Evolutionary conservation across 1,139 yeast genomes (phyloP), one percentile per base, ranked within the genome.

Genomic region (Insectozyma bohioensis): DNA sequence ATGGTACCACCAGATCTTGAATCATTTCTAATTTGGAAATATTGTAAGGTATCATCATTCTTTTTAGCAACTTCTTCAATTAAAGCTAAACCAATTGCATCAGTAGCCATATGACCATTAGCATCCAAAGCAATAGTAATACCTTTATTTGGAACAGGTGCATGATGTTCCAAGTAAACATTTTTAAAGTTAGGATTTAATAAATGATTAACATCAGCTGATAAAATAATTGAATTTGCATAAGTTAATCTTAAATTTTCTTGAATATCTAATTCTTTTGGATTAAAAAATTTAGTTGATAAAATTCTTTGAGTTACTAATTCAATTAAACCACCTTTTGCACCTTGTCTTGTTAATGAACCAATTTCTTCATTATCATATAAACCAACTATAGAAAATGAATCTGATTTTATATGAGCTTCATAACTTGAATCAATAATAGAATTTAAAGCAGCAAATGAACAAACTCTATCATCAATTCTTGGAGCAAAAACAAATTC

Each of bases 181-280:
- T 47, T 44, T 13, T 47, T 36, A 39, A 66, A 69, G 45, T 68
- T 68, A n/a, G 75, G 75, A 42, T 69, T 69, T 23, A 67, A 45
- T 14, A 66, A 61, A 42, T 69, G 75, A n/a, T 63, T 68, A 12
- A 69, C 74, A 40, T 69, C 75, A 1, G 74, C 71, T 0, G 73
- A 67, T 26, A 69, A 51, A 24, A 68, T 49, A 15, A 68, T 47
- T 6, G 70, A 48, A 37, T 65, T 65, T 30, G 70, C 67, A 36
- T 49, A 61, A 7, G 58, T 43, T 14, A 48, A 41, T 40, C 54
- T 45, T n/a, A 49, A 31, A 18, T 33, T 35, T 37, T 58, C 67
- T 40, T 51, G 55, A 23, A 50, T 41, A 30, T 52, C 52, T 15
- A 44, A 34, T 14, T 44, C 37, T 27, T 40, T 37, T 10, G 46